Conservation (phyloP, 176 grass and related monocot species). For the Aegilops tauschii region DNA sequence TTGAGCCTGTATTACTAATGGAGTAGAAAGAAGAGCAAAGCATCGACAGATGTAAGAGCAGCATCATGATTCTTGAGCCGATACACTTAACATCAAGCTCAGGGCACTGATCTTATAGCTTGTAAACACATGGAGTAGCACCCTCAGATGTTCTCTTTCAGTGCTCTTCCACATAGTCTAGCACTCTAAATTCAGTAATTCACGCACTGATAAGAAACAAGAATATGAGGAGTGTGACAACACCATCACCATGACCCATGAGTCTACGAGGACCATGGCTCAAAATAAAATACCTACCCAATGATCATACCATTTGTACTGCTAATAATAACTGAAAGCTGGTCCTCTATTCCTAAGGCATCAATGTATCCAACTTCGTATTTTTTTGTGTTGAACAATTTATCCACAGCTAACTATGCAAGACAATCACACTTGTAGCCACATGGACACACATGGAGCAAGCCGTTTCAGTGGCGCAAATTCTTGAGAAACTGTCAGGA, state of each 20-base stretch:
- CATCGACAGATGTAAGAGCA: neutral
- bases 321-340: neutral
- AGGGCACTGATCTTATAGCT: neutral
- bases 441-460: neutral
- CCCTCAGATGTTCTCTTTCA: neutral
- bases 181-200: neutral
- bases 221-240: neutral
- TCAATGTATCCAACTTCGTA: neutral
- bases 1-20: neutral
- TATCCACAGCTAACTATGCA: neutral
- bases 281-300: neutral
- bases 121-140: constrained; percentile 8
- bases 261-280: neutral
- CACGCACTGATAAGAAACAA: neutral
- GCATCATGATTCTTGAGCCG: neutral
- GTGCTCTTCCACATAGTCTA: neutral
- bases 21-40: neutral
- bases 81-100: neutral
- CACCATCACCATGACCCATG: neutral
- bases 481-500: constrained; percentile 9
- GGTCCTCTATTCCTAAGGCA: neutral
- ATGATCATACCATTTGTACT: neutral
- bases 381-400: too few species aligned
- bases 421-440: neutral
- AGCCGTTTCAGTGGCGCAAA: neutral